These are phyloP conservation scores for Mycena floridula DNA, from an alignment of 768 basidiomycete species.

Conservation along the genomic window DNA sequence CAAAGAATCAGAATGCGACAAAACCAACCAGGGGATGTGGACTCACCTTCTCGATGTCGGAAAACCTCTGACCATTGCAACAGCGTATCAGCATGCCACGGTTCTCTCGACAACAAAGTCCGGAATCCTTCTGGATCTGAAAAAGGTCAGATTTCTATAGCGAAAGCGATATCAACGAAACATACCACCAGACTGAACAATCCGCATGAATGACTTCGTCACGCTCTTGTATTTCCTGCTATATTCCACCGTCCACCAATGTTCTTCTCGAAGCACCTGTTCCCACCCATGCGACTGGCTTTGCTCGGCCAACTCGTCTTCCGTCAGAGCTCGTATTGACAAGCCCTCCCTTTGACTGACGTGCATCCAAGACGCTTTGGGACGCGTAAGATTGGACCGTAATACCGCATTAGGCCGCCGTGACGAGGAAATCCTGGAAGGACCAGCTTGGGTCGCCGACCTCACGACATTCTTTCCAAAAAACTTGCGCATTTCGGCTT, in stretches of 20 bases:
- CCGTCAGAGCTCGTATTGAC: conserved; percentile 49
- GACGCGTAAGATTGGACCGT: conserved; percentile 72
- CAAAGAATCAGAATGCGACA: not conserved
- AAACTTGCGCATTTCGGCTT: conserved; percentile 88
- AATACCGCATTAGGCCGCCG: conserved; percentile 37
- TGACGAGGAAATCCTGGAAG: no score
- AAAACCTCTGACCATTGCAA: conserved; percentile 83
- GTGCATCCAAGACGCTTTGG: conserved; percentile 71
- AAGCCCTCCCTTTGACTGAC: conserved; percentile 68
- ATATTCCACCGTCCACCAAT: conserved; percentile 89
- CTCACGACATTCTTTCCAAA: conserved; percentile 86
- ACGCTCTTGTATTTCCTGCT: conserved; percentile 78
- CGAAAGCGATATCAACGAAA: not conserved
- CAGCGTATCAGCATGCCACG: conserved; percentile 92
- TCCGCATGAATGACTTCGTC: conserved; percentile 74
- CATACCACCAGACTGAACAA: conserved; percentile 78
- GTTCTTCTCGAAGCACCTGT: conserved; percentile 62
- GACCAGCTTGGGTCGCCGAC: conserved; percentile 24
- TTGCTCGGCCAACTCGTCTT: conserved; percentile 47
- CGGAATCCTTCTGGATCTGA: conserved; percentile 77
- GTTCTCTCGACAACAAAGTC: conserved; percentile 66
- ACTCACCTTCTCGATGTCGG: conserved; percentile 78
- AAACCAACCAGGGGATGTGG: not conserved
- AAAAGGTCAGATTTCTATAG: not conserved
- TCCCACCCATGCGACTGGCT: conserved; percentile 28